phyloP scores from a whole-genome alignment of 1,284 basidiomycete species.

The Moesziomyces sp. region DNA sequence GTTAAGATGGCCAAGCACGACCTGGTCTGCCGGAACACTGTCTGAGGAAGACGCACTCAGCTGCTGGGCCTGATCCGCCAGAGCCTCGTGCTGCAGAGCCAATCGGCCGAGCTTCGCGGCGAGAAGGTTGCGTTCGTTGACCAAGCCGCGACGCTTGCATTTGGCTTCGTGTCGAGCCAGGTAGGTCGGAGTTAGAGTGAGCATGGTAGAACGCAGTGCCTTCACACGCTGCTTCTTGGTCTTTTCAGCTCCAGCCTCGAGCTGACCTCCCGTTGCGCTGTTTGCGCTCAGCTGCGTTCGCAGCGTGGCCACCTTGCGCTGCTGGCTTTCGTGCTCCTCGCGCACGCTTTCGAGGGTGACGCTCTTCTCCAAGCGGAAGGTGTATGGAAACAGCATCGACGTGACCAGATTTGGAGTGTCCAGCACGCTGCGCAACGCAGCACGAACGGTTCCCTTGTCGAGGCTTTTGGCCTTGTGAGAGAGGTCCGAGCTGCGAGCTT shows the following conservation, averaged over 20 bases:
- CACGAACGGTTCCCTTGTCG: slow-evolving; percentile 23
- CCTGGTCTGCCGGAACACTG: slow-evolving; percentile 1
- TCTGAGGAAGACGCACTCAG: slow-evolving; percentile 4
- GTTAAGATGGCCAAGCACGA: slow-evolving; percentile 37
- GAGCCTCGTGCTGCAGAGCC: slow-evolving; percentile 33
- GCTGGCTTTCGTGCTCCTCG: slow-evolving; percentile 20
- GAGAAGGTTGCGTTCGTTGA: slow-evolving; percentile 43
- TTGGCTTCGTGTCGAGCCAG: slow-evolving; percentile 53
- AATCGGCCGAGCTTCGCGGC: slow-evolving; percentile 48
- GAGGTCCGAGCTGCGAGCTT: slow-evolving; percentile 1
- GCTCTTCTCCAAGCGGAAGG: slow-evolving; percentile 29
- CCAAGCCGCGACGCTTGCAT: slow-evolving; percentile 46
- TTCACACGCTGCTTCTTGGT: slow-evolving; percentile 28
- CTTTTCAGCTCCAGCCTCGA: slow-evolving; percentile 15
- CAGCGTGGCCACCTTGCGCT: slow-evolving; percentile 25
- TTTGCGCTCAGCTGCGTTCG: slow-evolving; percentile 28
- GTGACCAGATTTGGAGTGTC: slow-evolving; percentile 53
- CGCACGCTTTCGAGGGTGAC: slow-evolving; percentile 26
- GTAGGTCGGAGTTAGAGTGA: slow-evolving; percentile 38
- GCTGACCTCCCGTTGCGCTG: slow-evolving; percentile 17
- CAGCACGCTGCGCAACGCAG: slow-evolving; percentile 34
- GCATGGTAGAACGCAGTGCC: slow-evolving; percentile 30
- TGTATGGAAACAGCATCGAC: slow-evolving; percentile 53
- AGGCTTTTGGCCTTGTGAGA: slow-evolving; percentile 16
- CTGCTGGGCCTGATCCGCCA: slow-evolving; percentile 28